A percentile compares a stretch with the other conserved stretches of the same genome.
Evolutionary conservation across 2,329 filamentous ascomycete species (phyloP).

Genomic region (Chaetomium olivaceum): DNA sequence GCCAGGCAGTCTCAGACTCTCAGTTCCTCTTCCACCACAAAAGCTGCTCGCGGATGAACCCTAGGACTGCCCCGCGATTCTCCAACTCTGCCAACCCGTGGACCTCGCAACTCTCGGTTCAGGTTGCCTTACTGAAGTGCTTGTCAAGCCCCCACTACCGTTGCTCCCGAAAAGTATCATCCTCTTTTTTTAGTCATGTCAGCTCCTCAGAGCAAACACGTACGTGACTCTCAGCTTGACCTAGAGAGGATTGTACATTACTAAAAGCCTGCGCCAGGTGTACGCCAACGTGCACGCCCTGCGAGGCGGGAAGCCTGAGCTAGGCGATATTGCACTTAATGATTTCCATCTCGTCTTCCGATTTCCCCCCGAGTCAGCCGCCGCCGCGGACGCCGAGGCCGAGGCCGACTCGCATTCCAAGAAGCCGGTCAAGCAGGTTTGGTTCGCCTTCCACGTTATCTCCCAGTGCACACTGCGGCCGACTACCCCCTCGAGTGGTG

Average conservation of each 20-base stretch:
- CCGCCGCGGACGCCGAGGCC: slow-evolving; percentile 24
- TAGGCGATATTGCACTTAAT: slow-evolving; percentile 34
- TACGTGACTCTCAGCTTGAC: slow-evolving; percentile 22
- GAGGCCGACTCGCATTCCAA: slow-evolving; percentile 27
- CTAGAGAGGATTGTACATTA: slow-evolving; percentile 13
- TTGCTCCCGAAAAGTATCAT: background rate
- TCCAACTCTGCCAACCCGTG: background rate
- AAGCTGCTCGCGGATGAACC: slow-evolving; percentile 11
- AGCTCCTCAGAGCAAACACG: slow-evolving; percentile 33
- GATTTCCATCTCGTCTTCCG: slow-evolving; percentile 57
- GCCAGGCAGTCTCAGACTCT: slow-evolving; percentile 1
- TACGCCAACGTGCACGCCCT: slow-evolving; percentile 33
- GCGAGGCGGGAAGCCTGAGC: slow-evolving; percentile 34
- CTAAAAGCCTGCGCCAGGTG: slow-evolving; percentile 27
- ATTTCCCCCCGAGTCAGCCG: slow-evolving; percentile 41
- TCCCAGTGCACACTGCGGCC: slow-evolving; percentile 76
- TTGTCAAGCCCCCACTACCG: background rate
- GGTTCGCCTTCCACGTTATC: slow-evolving; percentile 95
- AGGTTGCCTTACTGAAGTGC: background rate
- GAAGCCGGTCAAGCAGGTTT: slow-evolving; percentile 62
- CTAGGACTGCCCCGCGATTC: slow-evolving; percentile 12
- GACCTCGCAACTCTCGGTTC: slow-evolving; percentile 8
- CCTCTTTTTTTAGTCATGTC: slow-evolving; percentile 25
- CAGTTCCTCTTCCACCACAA: background rate
- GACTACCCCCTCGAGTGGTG: slow-evolving; percentile 65